These are phyloP conservation scores for Trifolium dubium DNA, from an alignment of 306 rosid genomes.

Conservation along the genomic window DNA sequence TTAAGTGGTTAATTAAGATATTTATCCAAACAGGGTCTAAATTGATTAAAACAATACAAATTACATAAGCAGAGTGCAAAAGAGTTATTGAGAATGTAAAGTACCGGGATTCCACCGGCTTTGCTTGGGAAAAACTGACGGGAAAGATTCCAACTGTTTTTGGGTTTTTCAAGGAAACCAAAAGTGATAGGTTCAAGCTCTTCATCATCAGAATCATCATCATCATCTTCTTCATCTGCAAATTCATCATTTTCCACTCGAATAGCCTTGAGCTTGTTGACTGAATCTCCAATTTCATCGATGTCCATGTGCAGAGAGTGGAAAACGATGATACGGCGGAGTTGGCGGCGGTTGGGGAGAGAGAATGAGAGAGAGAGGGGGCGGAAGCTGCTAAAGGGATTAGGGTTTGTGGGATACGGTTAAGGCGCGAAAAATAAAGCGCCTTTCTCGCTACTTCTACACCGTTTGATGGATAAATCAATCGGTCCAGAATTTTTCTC, in stretches of 20 bases:
- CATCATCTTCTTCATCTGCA: conserved; percentile 10
- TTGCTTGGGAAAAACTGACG: conserved; percentile 82
- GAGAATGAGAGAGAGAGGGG: no score
- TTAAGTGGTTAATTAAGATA: neutral
- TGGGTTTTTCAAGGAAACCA: conserved; percentile 69
- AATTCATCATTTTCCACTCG: conserved; percentile 48
- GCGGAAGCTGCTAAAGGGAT: neutral
- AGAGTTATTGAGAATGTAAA: conserved; percentile 12
- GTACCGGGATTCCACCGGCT: conserved; percentile 91
- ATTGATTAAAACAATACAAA: neutral
- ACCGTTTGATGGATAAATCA: neutral
- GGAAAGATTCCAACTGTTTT: conserved; percentile 56
- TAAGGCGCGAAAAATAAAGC: neutral
- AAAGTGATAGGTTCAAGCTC: conserved; percentile 51
- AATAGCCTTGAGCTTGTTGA: conserved; percentile 50
- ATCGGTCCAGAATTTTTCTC: no score
- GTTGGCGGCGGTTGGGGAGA: neutral
- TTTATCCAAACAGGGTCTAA: neutral
- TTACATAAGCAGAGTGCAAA: neutral
- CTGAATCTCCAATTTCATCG: conserved; percentile 33
- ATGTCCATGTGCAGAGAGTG: conserved; percentile 40
- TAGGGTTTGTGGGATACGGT: neutral
- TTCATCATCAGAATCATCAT: conserved; percentile 49
- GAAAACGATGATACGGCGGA: neutral
- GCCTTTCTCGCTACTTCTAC: neutral